These are phyloP conservation scores for Aspergillus sp. DNA, from an alignment of 2,329 filamentous ascomycete species.

Conservation along the genomic window DNA sequence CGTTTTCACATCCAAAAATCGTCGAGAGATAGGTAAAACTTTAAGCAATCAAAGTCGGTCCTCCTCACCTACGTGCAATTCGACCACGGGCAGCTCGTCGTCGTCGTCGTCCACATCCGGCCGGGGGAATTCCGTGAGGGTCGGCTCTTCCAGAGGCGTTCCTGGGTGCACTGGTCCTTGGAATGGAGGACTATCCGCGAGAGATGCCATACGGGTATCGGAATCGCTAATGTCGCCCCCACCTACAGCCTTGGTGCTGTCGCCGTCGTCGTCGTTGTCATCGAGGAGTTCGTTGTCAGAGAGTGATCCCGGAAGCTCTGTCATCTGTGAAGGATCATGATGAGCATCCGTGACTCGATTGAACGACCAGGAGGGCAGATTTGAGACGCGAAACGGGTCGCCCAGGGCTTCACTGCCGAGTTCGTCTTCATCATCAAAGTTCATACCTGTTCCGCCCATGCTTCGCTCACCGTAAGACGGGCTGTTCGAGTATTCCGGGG, in stretches of 20 bases:
- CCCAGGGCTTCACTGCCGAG: conserved; percentile 22
- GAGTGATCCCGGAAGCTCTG: conserved; percentile 26
- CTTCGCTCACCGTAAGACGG: conserved; percentile 24
- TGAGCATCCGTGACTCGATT: conserved; percentile 29
- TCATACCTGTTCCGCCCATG: conserved; percentile 31
- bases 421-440: conserved; percentile 30
- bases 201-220: conserved; percentile 32
- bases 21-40: conserved; percentile 2
- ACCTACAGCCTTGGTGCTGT: conserved; percentile 42
- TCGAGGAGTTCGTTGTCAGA: conserved; percentile 34
- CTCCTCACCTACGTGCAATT: conserved; percentile 40
- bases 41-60: conserved; percentile 22
- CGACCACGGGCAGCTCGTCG: conserved; percentile 43
- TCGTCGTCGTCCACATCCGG: conserved; percentile 28
- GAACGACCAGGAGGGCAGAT: conserved; percentile 40
- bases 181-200: conserved; percentile 27
- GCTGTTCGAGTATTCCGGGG: conserved; percentile 32
- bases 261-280: conserved; percentile 33
- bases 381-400: conserved; percentile 25
- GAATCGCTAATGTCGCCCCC: conserved; percentile 35
- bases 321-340: conserved; percentile 31
- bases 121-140: conserved; percentile 33
- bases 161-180: conserved; percentile 17
- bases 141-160: conserved; percentile 26
- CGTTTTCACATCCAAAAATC: conserved; percentile 18